phyloP scores from a whole-genome alignment of 495 filamentous ascomycete genomes.

The Daldinia childiae region DNA sequence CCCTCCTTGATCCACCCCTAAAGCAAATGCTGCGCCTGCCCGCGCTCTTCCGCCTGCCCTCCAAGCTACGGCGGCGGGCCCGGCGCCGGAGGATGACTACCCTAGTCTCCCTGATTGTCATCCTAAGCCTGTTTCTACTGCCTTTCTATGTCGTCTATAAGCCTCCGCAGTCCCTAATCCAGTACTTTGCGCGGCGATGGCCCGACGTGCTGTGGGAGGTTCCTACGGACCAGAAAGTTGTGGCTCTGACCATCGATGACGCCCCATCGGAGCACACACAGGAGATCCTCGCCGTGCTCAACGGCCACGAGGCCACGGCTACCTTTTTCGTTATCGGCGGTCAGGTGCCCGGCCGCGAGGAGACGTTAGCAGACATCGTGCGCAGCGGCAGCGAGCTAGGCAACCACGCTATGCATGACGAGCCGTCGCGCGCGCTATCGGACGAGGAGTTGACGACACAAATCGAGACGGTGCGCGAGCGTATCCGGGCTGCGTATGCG shows the following conservation, averaged over 20 bases:
- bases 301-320: conserved; percentile 65
- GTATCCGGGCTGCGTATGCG: conserved; percentile 66
- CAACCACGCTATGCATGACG: conserved; percentile 89
- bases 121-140: conserved; percentile 56
- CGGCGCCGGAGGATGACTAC: conserved; percentile 64
- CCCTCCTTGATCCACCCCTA: conserved; percentile 6
- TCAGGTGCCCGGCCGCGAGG: conserved; percentile 71
- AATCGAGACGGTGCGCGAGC: conserved; percentile 56
- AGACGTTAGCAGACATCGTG: conserved; percentile 68
- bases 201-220: conserved; percentile 80
- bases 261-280: conserved; percentile 76
- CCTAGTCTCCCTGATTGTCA: conserved; percentile 62
- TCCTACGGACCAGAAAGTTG: conserved; percentile 62
- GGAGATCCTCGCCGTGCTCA: conserved; percentile 73
- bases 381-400: conserved; percentile 73
- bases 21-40: conserved; percentile 51
- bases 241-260: conserved; percentile 88
- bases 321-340: conserved; percentile 85
- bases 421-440: conserved; percentile 65
- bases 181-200: conserved; percentile 72
- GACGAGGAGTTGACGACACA: conserved; percentile 53
- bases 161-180: conserved; percentile 72
- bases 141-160: conserved; percentile 78
- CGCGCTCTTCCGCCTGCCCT: conserved; percentile 60
- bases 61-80: conserved; percentile 61